Base-by-base conservation (phyloP, 2,329 filamentous ascomycete species). In the Periglandula ipomoeae region DNA sequence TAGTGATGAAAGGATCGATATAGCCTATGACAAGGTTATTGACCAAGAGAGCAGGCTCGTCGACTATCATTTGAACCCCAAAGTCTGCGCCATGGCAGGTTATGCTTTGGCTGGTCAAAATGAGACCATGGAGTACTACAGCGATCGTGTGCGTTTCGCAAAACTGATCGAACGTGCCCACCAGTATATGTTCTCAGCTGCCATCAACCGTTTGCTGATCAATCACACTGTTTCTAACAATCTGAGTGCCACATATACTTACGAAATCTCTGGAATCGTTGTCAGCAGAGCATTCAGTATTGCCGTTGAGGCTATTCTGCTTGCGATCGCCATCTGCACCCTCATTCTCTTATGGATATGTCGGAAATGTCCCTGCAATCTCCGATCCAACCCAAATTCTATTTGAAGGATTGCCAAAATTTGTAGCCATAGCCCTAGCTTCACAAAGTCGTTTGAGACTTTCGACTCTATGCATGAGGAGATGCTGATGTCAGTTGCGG, bases 221-320 rank as follows among this genome's bases (percentile, higher is more conserved):
- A 59, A 65, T 15, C 23, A 23, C 0, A 63, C 56, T 0, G 2
- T 27, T 0, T 30, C 50, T 0, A 5, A 44, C 0, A 56, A 60
- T 6, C 15, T 5, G 0, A 57, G 53, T 0, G 61, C 51, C 0
- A 38, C 46, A 0, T 58, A 1, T 46, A 61, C 0, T 53, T 58
- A 35, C 41, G 34, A 0, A 2, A 38, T 62, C 1, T 50, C 55
- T 0, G 68, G 63, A 0, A 56, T 70, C 0, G 44, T 65, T 0
- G 65, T 67, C 3, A 69, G 61, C 41, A 53, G 68, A 2, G 1
- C 51, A 0, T 59, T 67, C 9, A 63, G 67, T 0, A 58, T 58
- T 0, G 30, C 55, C 0, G 54, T 69, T 0, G 68, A 70, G 15
- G 50, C 38, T 0, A 11, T 69, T 0, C 44, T 70, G 1, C n/a